Conservation (phyloP, 1,284 basidiomycete species). For the Cryptococcus sp. region DNA sequence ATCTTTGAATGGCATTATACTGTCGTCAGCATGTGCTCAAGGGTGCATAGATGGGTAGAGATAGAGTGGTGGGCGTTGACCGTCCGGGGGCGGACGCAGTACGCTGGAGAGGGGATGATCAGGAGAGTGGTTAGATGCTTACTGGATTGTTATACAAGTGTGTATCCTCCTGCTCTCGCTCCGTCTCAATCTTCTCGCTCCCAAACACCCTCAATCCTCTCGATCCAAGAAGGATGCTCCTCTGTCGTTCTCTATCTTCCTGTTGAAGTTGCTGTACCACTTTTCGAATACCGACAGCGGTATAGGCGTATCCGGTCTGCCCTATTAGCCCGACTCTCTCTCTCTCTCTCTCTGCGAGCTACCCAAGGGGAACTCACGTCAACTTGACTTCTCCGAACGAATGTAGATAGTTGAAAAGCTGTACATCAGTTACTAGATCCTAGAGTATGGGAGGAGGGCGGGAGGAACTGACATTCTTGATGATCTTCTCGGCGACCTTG, state of each 20-base stretch:
- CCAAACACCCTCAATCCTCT: slow-evolving; percentile 51
- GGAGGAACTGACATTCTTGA: slow-evolving; percentile 44
- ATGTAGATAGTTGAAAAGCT: slow-evolving; percentile 77
- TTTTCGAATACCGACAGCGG: slow-evolving; percentile 68
- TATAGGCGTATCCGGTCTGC: slow-evolving; percentile 58
- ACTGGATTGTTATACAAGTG: no score
- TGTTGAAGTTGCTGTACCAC: slow-evolving; percentile 75
- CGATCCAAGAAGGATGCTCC: slow-evolving; percentile 72
- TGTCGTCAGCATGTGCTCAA: no score
- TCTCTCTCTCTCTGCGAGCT: no score
- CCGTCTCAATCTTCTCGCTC: no score
- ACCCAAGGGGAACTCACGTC: slow-evolving; percentile 39
- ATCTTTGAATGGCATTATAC: no score
- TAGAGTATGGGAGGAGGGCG: slow-evolving; percentile 9
- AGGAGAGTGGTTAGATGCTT: no score
- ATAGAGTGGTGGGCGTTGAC: no score
- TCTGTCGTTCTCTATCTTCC: slow-evolving; percentile 61
- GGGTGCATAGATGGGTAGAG: no score
- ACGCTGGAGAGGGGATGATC: no score
- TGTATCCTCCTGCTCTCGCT: no score
- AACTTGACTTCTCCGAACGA: slow-evolving; percentile 58
- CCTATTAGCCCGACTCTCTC: not conserved
- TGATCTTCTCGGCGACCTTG: slow-evolving; percentile 45
- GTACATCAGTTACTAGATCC: slow-evolving; percentile 40
- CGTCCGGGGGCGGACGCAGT: no score